Evolutionary conservation across 495 filamentous ascomycete species (phyloP).

Genomic region (Choiromyces venosus): DNA sequence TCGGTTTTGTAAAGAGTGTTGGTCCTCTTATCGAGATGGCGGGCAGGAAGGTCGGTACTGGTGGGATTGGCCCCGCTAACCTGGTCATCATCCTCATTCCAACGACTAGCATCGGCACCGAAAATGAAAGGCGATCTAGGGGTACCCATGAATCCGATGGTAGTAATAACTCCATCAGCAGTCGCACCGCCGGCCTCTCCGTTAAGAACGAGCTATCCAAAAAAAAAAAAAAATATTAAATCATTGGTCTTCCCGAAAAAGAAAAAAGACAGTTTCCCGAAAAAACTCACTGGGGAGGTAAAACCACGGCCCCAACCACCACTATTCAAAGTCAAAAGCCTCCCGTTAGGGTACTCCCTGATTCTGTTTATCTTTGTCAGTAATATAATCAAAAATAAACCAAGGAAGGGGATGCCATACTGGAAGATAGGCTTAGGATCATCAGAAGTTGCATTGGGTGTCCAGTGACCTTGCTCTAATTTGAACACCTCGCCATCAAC

Average conservation of each 20-base stretch:
- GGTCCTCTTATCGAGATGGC: slow-evolving; percentile 38
- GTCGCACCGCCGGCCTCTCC: not conserved
- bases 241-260: not conserved
- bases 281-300: not conserved
- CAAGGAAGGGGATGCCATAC: too few species aligned
- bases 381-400: too few species aligned
- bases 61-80: not conserved
- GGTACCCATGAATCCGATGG: too few species aligned
- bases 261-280: not conserved
- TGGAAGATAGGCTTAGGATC: not conserved
- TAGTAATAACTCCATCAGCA: not conserved
- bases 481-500: slow-evolving; percentile 6
- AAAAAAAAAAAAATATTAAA: not conserved
- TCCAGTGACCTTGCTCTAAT: too few species aligned
- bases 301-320: not conserved
- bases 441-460: not conserved
- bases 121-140: too few species aligned
- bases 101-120: too few species aligned
- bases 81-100: too few species aligned
- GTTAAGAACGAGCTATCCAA: not conserved
- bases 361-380: too few species aligned
- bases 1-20: slow-evolving; percentile 42
- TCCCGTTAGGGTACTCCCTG: too few species aligned
- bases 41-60: slow-evolving; percentile 23
- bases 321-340: too few species aligned